Percentiles rank a stretch among this genome's conserved stretches.
These are phyloP conservation scores for Xylaria sp. DNA, from an alignment of 2,329 filamentous ascomycete species.

Conservation along the genomic window DNA sequence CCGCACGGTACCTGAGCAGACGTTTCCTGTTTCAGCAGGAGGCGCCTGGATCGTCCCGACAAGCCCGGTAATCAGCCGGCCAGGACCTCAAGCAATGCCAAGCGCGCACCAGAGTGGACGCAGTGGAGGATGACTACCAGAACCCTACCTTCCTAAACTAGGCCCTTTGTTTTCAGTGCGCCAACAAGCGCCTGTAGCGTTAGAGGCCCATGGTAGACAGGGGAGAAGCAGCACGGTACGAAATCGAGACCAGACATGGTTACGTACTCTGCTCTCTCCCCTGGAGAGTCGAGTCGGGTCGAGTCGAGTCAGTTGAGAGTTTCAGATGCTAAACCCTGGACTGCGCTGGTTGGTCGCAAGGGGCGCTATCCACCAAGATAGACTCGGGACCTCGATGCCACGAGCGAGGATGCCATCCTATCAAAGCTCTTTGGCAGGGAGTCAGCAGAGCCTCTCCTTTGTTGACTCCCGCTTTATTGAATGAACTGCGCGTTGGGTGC, in stretches of 20 bases:
- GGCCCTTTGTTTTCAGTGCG: neutral
- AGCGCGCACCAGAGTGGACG: conserved; percentile 2
- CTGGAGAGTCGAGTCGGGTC: neutral
- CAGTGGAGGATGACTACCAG: neutral
- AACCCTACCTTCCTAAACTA: neutral
- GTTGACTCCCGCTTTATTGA: neutral
- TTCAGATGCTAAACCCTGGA: conserved; percentile 14
- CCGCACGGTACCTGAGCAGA: conserved; percentile 26
- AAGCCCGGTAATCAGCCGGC: conserved; percentile 15
- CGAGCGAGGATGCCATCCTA: conserved; percentile 2
- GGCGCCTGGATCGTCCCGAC: conserved; percentile 16
- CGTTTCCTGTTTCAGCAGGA: conserved; percentile 31
- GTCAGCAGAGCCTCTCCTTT: neutral
- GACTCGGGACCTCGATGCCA: neutral
- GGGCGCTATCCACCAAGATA: neutral
- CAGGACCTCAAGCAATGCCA: conserved; percentile 4
- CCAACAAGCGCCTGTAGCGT: neutral
- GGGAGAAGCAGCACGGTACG: too few relatives aligned
- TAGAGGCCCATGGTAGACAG: too few relatives aligned
- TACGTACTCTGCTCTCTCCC: neutral
- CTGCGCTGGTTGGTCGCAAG: conserved; percentile 1
- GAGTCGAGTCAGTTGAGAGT: conserved; percentile 9
- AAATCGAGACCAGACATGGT: neutral
- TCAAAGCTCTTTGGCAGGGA: conserved; percentile 10
- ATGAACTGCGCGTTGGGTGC: conserved; percentile 1